Evolutionary conservation across 2,329 filamentous ascomycete species (phyloP).

Genomic region (Plenodomus tracheiphilus): DNA sequence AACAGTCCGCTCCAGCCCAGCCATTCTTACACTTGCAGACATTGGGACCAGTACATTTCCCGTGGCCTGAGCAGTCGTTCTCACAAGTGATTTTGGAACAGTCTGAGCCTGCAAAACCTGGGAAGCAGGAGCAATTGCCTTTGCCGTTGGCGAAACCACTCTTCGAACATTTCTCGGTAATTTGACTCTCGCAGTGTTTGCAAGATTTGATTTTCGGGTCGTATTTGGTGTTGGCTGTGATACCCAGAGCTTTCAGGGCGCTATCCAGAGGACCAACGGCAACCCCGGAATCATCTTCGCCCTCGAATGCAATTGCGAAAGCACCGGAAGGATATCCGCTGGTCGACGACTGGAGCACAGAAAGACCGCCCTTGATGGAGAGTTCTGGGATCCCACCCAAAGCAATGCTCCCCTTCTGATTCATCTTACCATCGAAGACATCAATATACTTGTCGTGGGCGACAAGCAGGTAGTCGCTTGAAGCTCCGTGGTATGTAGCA

Average conservation of each 20-base stretch:
- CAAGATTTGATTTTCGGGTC: constrained; percentile 21
- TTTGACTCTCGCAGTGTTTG: constrained; percentile 14
- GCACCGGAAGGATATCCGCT: constrained; percentile 17
- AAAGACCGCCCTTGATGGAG: constrained; percentile 31
- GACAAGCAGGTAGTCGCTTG: constrained; percentile 28
- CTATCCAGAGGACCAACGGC: constrained; percentile 24
- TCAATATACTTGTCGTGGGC: constrained; percentile 28
- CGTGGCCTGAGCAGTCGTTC: constrained; percentile 33
- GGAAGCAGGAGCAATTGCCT: constrained; percentile 27
- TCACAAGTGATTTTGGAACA: constrained; percentile 24
- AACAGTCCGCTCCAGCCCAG: constrained; percentile 35
- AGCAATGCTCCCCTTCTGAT: constrained; percentile 16
- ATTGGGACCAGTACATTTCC: constrained; percentile 31
- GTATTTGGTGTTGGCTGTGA: constrained; percentile 24
- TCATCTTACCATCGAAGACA: constrained; percentile 23
- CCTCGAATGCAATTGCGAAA: constrained; percentile 33
- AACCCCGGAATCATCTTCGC: constrained; percentile 25
- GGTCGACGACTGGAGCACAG: constrained; percentile 23
- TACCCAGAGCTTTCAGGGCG: constrained; percentile 16
- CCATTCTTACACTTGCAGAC: constrained; percentile 28
- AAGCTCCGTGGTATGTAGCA: constrained; percentile 21
- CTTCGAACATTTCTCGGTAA: constrained; percentile 24
- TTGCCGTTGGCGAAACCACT: constrained; percentile 17
- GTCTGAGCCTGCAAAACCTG: constrained; percentile 27
- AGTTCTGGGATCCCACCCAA: constrained; percentile 29